phyloP scores from a whole-genome alignment of 2,329 filamentous ascomycete genomes.

The Penicillium sp. region DNA sequence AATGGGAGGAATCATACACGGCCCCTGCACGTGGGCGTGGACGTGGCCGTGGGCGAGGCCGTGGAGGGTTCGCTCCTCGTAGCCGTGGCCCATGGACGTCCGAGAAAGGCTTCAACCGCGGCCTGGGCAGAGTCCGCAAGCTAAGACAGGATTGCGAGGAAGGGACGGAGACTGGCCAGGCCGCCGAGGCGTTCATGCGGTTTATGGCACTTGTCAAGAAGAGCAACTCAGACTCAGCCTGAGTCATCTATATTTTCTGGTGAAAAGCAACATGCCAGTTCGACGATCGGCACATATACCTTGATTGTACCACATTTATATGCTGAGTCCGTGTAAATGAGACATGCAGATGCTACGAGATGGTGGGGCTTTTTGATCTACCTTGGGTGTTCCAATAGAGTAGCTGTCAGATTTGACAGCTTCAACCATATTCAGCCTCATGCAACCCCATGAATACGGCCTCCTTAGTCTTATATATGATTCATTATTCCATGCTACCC shows the following conservation, averaged over 20 bases:
- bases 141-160: conserved; percentile 40
- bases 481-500: not conserved
- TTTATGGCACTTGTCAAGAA: conserved; percentile 37
- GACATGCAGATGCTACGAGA: conserved; percentile 8
- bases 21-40: conserved; percentile 25
- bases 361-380: conserved; percentile 1
- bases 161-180: conserved; percentile 31
- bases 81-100: conserved; percentile 41
- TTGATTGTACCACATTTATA: not conserved
- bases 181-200: conserved; percentile 40
- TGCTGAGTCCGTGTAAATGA: not conserved
- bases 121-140: conserved; percentile 41
- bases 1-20: conserved; percentile 39
- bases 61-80: conserved; percentile 27
- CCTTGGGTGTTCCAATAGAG: not conserved
- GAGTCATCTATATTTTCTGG: not conserved
- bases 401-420: conserved; percentile 6
- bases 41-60: conserved; percentile 29
- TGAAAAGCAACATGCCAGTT: not conserved
- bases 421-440: conserved; percentile 1
- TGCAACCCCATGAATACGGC: not conserved
- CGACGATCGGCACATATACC: not conserved
- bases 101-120: conserved; percentile 46
- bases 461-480: not conserved
- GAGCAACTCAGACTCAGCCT: conserved; percentile 8